Evolutionary conservation across 176 grass and related monocot genomes (phyloP).

Genomic region (Canna indica): DNA sequence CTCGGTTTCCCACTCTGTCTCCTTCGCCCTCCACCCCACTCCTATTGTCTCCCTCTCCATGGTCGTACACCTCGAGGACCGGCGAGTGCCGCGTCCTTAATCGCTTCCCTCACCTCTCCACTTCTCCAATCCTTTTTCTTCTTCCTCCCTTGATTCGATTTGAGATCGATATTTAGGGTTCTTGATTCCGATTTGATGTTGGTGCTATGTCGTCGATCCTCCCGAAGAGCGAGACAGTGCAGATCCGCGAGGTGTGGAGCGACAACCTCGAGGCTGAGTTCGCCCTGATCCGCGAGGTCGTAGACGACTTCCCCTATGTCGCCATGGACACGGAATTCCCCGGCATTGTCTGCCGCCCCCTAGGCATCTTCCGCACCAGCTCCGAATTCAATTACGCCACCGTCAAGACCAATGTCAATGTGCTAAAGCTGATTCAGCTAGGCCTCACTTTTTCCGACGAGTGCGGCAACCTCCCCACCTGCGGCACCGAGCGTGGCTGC

Average conservation of each 20-base stretch:
- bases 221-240: slow-evolving; percentile 51
- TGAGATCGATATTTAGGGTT: background rate
- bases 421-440: slow-evolving; percentile 43
- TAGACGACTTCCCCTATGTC: slow-evolving; percentile 80
- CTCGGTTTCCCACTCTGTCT: no score
- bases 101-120: background rate
- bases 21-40: no score
- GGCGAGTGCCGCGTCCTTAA: no score
- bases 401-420: slow-evolving; percentile 48
- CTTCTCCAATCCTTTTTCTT: background rate
- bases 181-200: slow-evolving; percentile 1
- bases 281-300: slow-evolving; percentile 73
- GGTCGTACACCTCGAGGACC: no score
- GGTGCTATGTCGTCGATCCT: slow-evolving; percentile 33
- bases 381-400: background rate
- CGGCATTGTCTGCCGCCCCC: background rate
- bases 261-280: slow-evolving; percentile 84
- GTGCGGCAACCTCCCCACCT: slow-evolving; percentile 2
- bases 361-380: background rate
- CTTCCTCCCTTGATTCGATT: background rate
- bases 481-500: slow-evolving; percentile 2
- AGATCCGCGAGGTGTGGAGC: slow-evolving; percentile 97
- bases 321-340: slow-evolving; percentile 92
- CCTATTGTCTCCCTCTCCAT: no score
- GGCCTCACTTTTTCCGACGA: slow-evolving; percentile 3